Evolutionary conservation across 441 rosid species (phyloP).

Genomic region (Populus hybrid): DNA sequence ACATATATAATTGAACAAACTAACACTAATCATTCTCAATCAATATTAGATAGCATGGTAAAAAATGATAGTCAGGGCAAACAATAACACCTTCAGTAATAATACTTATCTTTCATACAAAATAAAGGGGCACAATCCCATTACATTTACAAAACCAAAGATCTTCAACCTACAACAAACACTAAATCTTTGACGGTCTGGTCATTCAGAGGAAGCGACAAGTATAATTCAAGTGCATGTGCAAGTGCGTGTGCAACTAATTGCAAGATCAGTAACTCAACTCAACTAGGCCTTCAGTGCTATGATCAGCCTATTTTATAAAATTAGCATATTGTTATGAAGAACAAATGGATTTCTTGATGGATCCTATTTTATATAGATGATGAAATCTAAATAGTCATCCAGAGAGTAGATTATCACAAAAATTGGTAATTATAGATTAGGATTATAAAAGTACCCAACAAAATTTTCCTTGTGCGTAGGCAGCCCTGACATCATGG

Average conservation of each 20-base stretch:
- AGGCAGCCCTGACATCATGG: conserved; percentile 88
- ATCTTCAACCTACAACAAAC: background rate
- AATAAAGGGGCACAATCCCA: background rate
- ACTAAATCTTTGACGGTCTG: background rate
- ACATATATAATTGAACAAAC: background rate
- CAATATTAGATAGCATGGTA: background rate
- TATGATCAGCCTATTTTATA: background rate
- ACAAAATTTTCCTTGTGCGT: conserved; percentile 74
- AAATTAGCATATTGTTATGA: background rate
- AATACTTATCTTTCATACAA: background rate
- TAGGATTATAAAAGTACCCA: conserved; percentile 42
- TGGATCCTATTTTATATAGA: background rate
- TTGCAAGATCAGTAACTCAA: background rate
- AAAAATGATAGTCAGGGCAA: background rate
- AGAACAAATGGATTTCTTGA: background rate
- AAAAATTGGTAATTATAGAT: background rate
- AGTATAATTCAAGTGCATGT: background rate
- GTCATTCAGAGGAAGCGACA: background rate
- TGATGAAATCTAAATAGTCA: background rate
- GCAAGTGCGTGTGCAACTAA: background rate
- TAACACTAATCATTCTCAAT: background rate
- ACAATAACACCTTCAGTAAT: background rate
- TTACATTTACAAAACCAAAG: background rate
- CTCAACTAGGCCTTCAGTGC: background rate
- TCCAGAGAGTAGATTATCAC: background rate